A percentile compares a stretch with the other conserved stretches of the same genome.
These are phyloP conservation scores for Camillea tinctor DNA, from an alignment of 2,329 filamentous ascomycete genomes.

Conservation along the genomic window DNA sequence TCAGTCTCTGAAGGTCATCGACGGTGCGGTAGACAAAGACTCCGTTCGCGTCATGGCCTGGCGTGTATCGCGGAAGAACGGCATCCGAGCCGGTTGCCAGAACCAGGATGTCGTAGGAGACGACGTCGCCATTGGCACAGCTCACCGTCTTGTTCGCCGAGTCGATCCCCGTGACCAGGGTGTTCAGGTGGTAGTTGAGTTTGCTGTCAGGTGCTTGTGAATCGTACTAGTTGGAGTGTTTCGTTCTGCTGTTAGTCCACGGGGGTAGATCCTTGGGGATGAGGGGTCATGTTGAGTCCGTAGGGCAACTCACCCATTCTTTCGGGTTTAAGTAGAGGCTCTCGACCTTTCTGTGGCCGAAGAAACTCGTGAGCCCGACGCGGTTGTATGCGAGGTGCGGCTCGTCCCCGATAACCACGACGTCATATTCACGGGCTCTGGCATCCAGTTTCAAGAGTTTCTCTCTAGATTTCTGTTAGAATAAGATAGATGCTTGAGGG, in stretches of 20 bases:
- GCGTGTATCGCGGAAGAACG: constrained; percentile 67
- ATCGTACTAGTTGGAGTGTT: constrained; percentile 62
- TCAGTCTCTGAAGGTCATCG: constrained; percentile 74
- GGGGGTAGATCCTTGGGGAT: background rate
- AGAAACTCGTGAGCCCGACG: constrained; percentile 85
- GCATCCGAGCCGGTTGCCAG: constrained; percentile 87
- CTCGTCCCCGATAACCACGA: constrained; percentile 86
- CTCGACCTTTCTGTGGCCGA: constrained; percentile 80
- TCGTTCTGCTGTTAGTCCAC: background rate
- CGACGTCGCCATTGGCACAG: constrained; percentile 66
- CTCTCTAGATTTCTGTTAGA: constrained; percentile 55
- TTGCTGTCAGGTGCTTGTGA: constrained; percentile 61
- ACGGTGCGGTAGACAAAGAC: constrained; percentile 91
- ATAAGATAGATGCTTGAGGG: background rate
- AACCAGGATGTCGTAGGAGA: constrained; percentile 78
- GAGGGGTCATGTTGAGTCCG: background rate
- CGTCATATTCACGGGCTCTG: constrained; percentile 71
- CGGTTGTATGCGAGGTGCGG: constrained; percentile 87
- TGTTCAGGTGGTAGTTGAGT: constrained; percentile 74
- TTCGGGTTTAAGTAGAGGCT: constrained; percentile 83
- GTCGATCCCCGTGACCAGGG: constrained; percentile 66
- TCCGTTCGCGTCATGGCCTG: constrained; percentile 75
- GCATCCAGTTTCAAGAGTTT: constrained; percentile 85
- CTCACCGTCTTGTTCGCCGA: constrained; percentile 63
- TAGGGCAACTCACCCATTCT: constrained; percentile 67